Conservation (phyloP, 176 grass and related monocot genomes). For the Pharus latifolius region DNA sequence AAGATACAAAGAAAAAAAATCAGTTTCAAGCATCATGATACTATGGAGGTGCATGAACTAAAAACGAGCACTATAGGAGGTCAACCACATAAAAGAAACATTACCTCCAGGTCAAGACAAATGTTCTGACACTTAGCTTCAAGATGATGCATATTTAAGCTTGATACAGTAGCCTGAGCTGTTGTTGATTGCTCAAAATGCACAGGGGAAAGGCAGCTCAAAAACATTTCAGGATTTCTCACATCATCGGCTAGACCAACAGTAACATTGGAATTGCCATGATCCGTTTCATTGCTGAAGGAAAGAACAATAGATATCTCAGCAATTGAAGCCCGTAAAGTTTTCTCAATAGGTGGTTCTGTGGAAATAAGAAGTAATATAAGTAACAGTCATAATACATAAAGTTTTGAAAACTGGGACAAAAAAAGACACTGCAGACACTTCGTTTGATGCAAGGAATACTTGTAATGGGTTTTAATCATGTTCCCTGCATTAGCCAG, state of each 20-base stretch:
- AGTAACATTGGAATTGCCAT: conserved; percentile 9
- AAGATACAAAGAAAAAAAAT: conserved; percentile 23
- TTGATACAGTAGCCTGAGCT: conserved; percentile 30
- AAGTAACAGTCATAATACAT: conserved; percentile 7
- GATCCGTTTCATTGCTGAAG: conserved; percentile 36
- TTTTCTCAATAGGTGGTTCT: conserved; percentile 77
- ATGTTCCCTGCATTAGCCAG: conserved; percentile 1
- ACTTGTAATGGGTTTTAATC: not conserved
- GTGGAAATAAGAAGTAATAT: conserved; percentile 30
- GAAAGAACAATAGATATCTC: conserved; percentile 78
- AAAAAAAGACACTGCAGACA: not conserved
- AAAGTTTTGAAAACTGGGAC: not conserved
- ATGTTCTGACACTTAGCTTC: conserved; percentile 66
- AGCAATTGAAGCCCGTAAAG: conserved; percentile 42
- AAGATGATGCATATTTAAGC: conserved; percentile 68
- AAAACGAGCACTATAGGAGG: not conserved
- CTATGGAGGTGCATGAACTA: not conserved
- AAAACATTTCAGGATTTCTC: conserved; percentile 50
- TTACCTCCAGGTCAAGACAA: conserved; percentile 72
- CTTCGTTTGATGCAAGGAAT: not conserved
- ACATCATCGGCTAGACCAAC: conserved; percentile 16
- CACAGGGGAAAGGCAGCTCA: conserved; percentile 55
- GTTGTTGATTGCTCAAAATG: conserved; percentile 46
- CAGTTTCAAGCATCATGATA: conserved; percentile 17
- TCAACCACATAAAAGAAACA: not conserved